Base-by-base conservation (phyloP, 106 monocot genomes). In the Alisma plantagoaquatica region DNA sequence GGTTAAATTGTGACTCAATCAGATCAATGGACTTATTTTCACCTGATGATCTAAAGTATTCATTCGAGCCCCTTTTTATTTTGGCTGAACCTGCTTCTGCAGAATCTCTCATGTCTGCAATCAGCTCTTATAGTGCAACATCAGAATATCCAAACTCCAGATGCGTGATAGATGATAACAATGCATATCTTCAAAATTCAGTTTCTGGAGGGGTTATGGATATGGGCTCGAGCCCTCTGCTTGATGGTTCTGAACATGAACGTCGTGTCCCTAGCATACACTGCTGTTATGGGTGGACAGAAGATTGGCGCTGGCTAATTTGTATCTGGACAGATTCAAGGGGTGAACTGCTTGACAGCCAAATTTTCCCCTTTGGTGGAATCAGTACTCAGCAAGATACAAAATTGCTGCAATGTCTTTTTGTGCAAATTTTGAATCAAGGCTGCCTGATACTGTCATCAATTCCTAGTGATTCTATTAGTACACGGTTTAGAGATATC, bases 221-320 rank as follows among this genome's bases (percentile, higher is more conserved):
- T 26, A 50, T 56, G 44, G 59, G 66, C 32, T 44, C 45, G 30
- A 53, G 42, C 32, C 67, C 78, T 43, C 2, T 48, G 1, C 18
- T 52, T 56, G 88, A 84, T 58, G 73, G 59, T 19, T 54, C 60
- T 19, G 91, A 91, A 16, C 58, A 61, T 54, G 83, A 84, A 4
- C 32, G 47, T 35, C 72, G 63, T 55, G 31, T 57, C 14, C 43
- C 78, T 25, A 88, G 89, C 55, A 81, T 96, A 75, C 94, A 96
- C 53, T 96, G 94, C 50, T 89, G 80, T 64, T 96, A 96, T 73
- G 94, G 94, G 19, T 96, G 94, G 94, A 96, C 94, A 10, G 94
- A 96, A 67, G 94, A 96, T 42, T 96, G 94, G 94, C 80, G 81
- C 41, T 96, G 94, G 94, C 55, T 96, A 27, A 67, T 81, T 27